Percentiles rank a stretch among this genome's conserved stretches.
phyloP scores from a whole-genome alignment of 768 basidiomycete species.

The Trametes elegans region DNA sequence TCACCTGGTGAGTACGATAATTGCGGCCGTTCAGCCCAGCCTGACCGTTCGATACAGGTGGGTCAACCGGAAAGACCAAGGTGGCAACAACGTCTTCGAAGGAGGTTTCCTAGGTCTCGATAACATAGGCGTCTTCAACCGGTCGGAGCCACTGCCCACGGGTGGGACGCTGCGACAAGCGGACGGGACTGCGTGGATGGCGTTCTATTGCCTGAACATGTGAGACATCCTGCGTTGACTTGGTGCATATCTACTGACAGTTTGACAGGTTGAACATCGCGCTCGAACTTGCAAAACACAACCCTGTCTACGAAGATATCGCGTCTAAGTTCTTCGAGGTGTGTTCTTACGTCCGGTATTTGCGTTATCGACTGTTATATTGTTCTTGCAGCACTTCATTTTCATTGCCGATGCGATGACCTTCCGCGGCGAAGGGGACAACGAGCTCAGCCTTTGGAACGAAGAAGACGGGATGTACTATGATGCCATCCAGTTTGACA shows the following conservation, averaged over 20 bases:
- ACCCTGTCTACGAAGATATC: slow-evolving; percentile 97
- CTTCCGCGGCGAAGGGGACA: slow-evolving; percentile 65
- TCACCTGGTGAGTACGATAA: slow-evolving; percentile 75
- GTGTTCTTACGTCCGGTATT: slow-evolving; percentile 11
- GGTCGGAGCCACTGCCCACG: slow-evolving; percentile 94
- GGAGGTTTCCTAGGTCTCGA: slow-evolving; percentile 98
- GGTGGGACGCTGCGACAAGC: slow-evolving; percentile 94
- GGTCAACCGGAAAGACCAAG: slow-evolving; percentile 97
- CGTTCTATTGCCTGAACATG: slow-evolving; percentile 98
- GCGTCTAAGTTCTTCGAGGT: slow-evolving; percentile 97
- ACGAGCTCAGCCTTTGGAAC: slow-evolving; percentile 87
- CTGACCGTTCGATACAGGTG: slow-evolving; percentile 52
- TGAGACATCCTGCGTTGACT: slow-evolving; percentile 34
- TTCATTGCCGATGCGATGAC: slow-evolving; percentile 99
- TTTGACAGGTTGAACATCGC: slow-evolving; percentile 86
- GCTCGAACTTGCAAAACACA: slow-evolving; percentile 96
- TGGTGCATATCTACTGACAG: slow-evolving; percentile 4
- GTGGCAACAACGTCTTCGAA: slow-evolving; percentile 95
- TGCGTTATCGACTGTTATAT: slow-evolving; percentile 11
- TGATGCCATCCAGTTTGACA: slow-evolving; percentile 90
- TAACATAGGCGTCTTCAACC: slow-evolving; percentile 98
- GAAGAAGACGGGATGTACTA: slow-evolving; percentile 99
- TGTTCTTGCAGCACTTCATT: slow-evolving; percentile 75
- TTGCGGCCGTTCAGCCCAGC: neutral
- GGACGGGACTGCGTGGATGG: slow-evolving; percentile 99